Evolutionary conservation across 371 early-diverging fungal genomes (phyloP), one percentile per base, ranked within the genome.

Genomic region (Rhizopus sp.): DNA sequence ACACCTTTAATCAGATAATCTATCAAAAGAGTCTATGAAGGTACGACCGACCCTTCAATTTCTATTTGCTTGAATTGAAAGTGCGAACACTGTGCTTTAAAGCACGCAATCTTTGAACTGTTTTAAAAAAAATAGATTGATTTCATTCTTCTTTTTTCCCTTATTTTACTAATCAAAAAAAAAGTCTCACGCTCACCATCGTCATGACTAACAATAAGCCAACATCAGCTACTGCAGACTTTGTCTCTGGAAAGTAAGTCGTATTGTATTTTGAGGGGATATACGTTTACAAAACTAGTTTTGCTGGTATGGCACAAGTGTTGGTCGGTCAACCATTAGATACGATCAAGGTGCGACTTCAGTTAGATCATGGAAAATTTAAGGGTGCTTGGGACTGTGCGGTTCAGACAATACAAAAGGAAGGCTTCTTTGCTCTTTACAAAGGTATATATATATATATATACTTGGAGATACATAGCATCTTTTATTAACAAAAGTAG

Each of bases 301-400:
- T 72, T 35, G 76, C 68, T 33, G 80, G 80, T 46, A 80, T 80
- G 80, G 70, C 77, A 17, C 57, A 80, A 8, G 80, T 80, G 0
- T 15, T 77, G 31, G 75, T 77, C 0, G 80, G 80, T 9, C 71
- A 72, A 41, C 69, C 69, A 15, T 51, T 75, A 4, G 69, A 93
- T 62, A 92, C 92, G 0, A 82, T 93, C 72, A 92, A 92, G 68
- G 90, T 89, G 48, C 66, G 86, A 38, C 66, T 86, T 16, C 86
- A 87, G 53, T 41, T 67, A n/a, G 72, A 76, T 64, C 55, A 52
- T 49, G 70, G 82, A n/a, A 80, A 82, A 44, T 89, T 88, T 62
- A 74, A 75, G 8, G 88, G 89, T 29, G 88, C 89, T 0, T 73
- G 85, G 72, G 89, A 89, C 61, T 91, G 91, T 57, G 53, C 83